Evolutionary conservation across 2,329 filamentous ascomycete genomes (phyloP), one percentile per base, ranked within the genome.

Genomic region (Didymella lethalis): DNA sequence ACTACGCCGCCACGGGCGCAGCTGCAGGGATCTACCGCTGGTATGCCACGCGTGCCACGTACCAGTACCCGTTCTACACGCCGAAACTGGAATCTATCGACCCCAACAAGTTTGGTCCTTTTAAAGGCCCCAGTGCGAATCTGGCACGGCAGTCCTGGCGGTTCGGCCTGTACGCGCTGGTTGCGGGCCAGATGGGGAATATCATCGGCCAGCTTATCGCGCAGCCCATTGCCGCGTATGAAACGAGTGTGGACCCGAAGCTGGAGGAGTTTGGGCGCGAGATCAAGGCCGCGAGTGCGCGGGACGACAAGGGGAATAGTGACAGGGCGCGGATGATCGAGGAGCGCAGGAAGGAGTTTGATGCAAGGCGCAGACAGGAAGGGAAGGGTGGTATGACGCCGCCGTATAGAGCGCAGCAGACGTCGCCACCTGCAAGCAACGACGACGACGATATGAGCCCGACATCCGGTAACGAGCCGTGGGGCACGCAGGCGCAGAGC

Each of bases 401-500:
- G 76, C 78, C 32, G 61, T 78, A 46, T 73, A 76, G 38, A 20
- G 36, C n/a, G 7, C 18, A 25, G 14, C 55, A 58, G 25, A 57
- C 66, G 63, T 47, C 54, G 55, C 44, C 59, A 40, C 6, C 10
- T 34, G 54, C 41, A 25, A 52, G 34, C 5, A 71, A 66, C 23
- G 77, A 81, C 54, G 77, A 81, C 54, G 80, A 81, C 53, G 78
- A 81, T 48, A 77, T 77, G 72, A 78, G 75, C 26, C 80, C 80
- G 2, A 80, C 78, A 2, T 70, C 78, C 10, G 77, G 78, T 2
- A 78, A 78, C 38, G 76, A 76, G 49, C 26, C 71, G 6, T 75
- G 75, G 65, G 61, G 64, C 3, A 38, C 62, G 2, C 18, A 57
- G 2, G 32, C 61, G 1, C 29, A 46, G 14, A 36, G 61, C 10